Evolutionary conservation across 2,329 filamentous ascomycete species (phyloP).

Genomic region (Scopulariopsis brevicaulis): DNA sequence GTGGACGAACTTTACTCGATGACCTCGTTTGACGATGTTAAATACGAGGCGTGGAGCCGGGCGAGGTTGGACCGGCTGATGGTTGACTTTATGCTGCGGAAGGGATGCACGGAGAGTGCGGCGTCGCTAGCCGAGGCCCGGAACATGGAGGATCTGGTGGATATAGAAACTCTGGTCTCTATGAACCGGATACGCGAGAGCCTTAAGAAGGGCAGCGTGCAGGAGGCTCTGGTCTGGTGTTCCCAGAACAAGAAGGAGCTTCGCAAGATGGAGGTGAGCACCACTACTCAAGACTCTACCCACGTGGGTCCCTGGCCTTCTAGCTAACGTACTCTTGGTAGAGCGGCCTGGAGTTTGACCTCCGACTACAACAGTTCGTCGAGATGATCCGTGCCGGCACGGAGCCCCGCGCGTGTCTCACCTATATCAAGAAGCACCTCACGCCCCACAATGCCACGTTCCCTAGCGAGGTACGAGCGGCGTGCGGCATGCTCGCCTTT

Average conservation of each 20-base stretch:
- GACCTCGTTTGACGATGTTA: slow-evolving; percentile 74
- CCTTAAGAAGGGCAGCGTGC: slow-evolving; percentile 57
- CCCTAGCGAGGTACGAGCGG: slow-evolving; percentile 56
- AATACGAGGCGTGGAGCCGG: slow-evolving; percentile 85
- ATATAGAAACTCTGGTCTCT: slow-evolving; percentile 76
- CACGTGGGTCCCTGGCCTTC: not conserved
- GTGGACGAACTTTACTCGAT: slow-evolving; percentile 72
- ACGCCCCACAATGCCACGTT: slow-evolving; percentile 58
- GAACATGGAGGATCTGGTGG: slow-evolving; percentile 69
- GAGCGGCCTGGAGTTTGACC: slow-evolving; percentile 83
- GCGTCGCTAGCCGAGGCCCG: slow-evolving; percentile 63
- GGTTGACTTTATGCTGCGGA: slow-evolving; percentile 83
- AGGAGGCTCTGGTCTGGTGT: slow-evolving; percentile 81
- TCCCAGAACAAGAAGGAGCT: slow-evolving; percentile 86
- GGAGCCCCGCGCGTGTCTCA: slow-evolving; percentile 57
- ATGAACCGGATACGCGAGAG: slow-evolving; percentile 70
- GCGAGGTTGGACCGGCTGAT: slow-evolving; percentile 71
- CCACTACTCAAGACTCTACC: not conserved
- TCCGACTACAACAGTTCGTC: slow-evolving; percentile 89
- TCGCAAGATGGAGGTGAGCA: slow-evolving; percentile 67
- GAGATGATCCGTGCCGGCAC: slow-evolving; percentile 68
- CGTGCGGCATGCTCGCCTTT: slow-evolving; percentile 72
- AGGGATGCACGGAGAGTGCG: slow-evolving; percentile 72
- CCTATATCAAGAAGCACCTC: slow-evolving; percentile 78
- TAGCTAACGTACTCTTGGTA: slow-evolving; percentile 18